Evolutionary conservation across 805 yeast genomes (phyloP).

Genomic region (Naumovozyma dairenensis): DNA sequence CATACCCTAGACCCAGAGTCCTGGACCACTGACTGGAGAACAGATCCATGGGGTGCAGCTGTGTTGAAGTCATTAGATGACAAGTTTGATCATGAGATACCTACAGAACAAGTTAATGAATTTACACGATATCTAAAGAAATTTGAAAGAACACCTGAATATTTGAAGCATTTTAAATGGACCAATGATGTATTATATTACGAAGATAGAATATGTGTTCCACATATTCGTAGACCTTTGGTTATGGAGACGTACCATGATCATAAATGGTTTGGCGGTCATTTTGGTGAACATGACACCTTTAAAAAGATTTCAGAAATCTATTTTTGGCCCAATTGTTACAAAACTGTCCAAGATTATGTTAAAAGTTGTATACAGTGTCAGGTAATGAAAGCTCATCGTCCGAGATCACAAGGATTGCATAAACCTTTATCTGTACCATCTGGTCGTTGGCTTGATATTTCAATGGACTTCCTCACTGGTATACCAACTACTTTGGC

Average conservation of each 20-base stretch:
- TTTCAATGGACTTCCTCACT: conserved; percentile 12
- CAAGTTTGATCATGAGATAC: too few relatives aligned
- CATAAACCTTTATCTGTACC: conserved; percentile 7
- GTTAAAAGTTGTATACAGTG: conserved; percentile 5
- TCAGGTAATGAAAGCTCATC: conserved; percentile 5
- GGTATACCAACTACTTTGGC: conserved; percentile 8
- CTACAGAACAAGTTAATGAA: too few relatives aligned
- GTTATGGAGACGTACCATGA: conserved; percentile 8
- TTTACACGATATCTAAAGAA: too few relatives aligned
- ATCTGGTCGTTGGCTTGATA: conserved; percentile 11
- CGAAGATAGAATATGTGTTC: background rate
- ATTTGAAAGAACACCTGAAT: background rate
- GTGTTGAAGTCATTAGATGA: too few relatives aligned
- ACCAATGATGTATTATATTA: background rate
- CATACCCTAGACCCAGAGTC: conserved; percentile 1
- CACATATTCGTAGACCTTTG: background rate
- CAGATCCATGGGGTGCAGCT: conserved; percentile 2
- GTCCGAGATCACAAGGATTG: conserved; percentile 5
- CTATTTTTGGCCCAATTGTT: conserved; percentile 5
- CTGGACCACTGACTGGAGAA: conserved; percentile 1
- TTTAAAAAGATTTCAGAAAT: conserved; percentile 2
- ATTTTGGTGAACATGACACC: conserved; percentile 7
- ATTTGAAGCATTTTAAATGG: background rate
- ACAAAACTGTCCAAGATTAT: conserved; percentile 1
- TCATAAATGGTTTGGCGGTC: conserved; percentile 5